Evolutionary conservation across 306 rosid genomes (phyloP).

Genomic region (Albizia julibrissin): DNA sequence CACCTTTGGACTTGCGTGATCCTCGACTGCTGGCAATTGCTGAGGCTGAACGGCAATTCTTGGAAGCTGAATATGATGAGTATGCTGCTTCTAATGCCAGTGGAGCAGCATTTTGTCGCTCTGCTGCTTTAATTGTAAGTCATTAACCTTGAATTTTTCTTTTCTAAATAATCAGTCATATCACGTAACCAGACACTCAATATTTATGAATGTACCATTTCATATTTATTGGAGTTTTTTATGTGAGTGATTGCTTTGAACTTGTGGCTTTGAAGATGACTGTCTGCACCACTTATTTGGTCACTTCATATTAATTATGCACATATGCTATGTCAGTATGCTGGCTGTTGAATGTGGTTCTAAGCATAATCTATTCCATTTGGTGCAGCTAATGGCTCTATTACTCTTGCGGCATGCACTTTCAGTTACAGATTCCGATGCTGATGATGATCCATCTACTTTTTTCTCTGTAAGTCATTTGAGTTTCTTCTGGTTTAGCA

Average conservation of each 20-base stretch:
- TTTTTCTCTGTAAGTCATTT: slow-evolving; percentile 69
- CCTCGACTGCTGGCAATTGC: slow-evolving; percentile 94
- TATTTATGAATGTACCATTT: slow-evolving; percentile 22
- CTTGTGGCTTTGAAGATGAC: not conserved
- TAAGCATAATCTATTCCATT: slow-evolving; percentile 23
- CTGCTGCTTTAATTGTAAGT: slow-evolving; percentile 93
- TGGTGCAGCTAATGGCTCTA: slow-evolving; percentile 80
- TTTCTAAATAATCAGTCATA: not conserved
- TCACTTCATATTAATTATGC: not conserved
- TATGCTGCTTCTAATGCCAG: slow-evolving; percentile 82
- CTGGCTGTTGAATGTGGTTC: slow-evolving; percentile 1
- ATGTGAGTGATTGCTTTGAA: not conserved
- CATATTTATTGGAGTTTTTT: slow-evolving; percentile 8
- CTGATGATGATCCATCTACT: slow-evolving; percentile 68
- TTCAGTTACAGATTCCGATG: slow-evolving; percentile 56
- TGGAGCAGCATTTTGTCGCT: slow-evolving; percentile 96
- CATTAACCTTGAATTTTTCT: not conserved
- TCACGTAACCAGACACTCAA: slow-evolving; percentile 2
- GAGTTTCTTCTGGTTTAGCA: slow-evolving; percentile 1
- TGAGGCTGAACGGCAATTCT: slow-evolving; percentile 89
- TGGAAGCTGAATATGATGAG: slow-evolving; percentile 95
- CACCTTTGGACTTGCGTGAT: slow-evolving; percentile 94
- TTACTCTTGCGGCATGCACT: slow-evolving; percentile 76
- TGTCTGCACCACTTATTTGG: not conserved
- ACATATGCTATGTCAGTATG: not conserved